phyloP scores from a whole-genome alignment of 2,329 filamentous ascomycete genomes.

The Simplicillium aogashimaense region DNA sequence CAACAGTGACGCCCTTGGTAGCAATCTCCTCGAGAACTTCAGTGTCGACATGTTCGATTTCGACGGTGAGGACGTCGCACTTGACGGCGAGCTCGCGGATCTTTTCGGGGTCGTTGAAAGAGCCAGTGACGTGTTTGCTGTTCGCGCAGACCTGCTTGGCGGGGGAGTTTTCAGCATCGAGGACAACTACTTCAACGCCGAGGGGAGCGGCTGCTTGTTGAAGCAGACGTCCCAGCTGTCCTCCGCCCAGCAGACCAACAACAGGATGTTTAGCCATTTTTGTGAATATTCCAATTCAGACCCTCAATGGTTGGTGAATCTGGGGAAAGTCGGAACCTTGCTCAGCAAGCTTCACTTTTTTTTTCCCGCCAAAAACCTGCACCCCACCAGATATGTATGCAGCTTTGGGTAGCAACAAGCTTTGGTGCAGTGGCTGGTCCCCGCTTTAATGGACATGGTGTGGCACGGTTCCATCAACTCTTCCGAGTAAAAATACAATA shows the following conservation, averaged over 20 bases:
- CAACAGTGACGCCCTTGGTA: conserved; percentile 49
- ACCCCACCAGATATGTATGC: no score
- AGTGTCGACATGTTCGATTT: conserved; percentile 95
- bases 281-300: not conserved
- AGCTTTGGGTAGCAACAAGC: no score
- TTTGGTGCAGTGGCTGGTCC: no score
- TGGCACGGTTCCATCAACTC: no score
- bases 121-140: conserved; percentile 67
- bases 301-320: no score
- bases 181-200: conserved; percentile 67
- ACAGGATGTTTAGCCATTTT: conserved; percentile 24
- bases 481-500: no score
- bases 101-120: conserved; percentile 73
- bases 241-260: conserved; percentile 46
- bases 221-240: conserved; percentile 88
- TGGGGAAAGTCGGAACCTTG: no score
- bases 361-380: no score
- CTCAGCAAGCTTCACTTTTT: no score
- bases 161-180: conserved; percentile 68
- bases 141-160: conserved; percentile 80
- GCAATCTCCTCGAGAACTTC: conserved; percentile 76
- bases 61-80: conserved; percentile 79
- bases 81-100: conserved; percentile 68
- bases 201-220: conserved; percentile 70
- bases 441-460: no score